Percentiles rank a stretch among this genome's conserved stretches.
Evolutionary conservation across 1,139 yeast species (phyloP).

Genomic region (Diutina neorugosa): DNA sequence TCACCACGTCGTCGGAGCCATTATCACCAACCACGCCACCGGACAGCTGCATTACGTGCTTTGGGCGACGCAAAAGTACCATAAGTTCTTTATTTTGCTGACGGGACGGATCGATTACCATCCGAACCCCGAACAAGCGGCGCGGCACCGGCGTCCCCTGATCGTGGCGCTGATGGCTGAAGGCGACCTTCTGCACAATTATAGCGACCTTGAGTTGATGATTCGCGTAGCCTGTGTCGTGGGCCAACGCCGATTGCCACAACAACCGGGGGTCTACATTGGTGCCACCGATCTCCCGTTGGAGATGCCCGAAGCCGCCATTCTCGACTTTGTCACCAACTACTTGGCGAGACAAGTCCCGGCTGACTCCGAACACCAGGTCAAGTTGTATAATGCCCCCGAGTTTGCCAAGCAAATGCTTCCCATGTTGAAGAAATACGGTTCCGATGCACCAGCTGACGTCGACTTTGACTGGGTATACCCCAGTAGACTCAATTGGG

Average conservation of each 20-base stretch:
- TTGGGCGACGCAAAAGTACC: conserved; percentile 18
- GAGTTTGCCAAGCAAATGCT: conserved; percentile 11
- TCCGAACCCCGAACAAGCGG: conserved; percentile 9
- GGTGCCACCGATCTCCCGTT: conserved; percentile 19
- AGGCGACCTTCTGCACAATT: conserved; percentile 25
- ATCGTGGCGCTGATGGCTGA: conserved; percentile 29
- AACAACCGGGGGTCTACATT: conserved; percentile 13
- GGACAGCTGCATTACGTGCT: conserved; percentile 24
- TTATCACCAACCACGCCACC: conserved; percentile 28
- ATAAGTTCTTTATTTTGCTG: conserved; percentile 16
- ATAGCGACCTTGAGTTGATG: conserved; percentile 29
- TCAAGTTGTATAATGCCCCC: conserved; percentile 14
- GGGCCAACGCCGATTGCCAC: conserved; percentile 11
- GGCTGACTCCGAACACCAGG: conserved; percentile 12
- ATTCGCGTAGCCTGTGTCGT: conserved; percentile 22
- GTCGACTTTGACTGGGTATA: conserved; percentile 29
- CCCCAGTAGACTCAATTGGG: conserved; percentile 22
- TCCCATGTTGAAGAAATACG: conserved; percentile 27
- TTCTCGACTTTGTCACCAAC: conserved; percentile 27
- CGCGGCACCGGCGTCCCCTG: conserved; percentile 20
- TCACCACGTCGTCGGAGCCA: conserved; percentile 24
- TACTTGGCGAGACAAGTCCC: conserved; percentile 15
- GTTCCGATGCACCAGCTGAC: conserved; percentile 13
- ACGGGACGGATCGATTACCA: conserved; percentile 27
- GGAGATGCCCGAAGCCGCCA: conserved; percentile 22